Evolutionary conservation across 2,329 filamentous ascomycete species (phyloP).

Genomic region (Bipolaris bicolor): DNA sequence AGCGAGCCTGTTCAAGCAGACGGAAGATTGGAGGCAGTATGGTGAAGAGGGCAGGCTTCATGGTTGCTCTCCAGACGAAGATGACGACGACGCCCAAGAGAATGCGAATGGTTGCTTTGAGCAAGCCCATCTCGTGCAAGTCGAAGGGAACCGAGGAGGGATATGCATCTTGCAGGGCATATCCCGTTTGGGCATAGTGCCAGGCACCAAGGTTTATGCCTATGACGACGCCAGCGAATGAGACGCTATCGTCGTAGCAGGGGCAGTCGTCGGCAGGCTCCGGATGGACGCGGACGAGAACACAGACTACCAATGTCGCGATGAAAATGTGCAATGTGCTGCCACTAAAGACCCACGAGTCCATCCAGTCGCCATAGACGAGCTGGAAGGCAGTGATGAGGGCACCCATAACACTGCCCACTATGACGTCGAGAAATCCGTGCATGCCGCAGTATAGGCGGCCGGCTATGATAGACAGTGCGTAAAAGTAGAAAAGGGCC

Average conservation of each 20-base stretch:
- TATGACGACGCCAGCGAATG: conserved; percentile 88
- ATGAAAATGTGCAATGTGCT: conserved; percentile 67
- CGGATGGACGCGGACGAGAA: conserved; percentile 86
- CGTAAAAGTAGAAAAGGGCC: conserved; percentile 79
- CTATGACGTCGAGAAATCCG: conserved; percentile 87
- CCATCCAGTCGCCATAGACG: conserved; percentile 64
- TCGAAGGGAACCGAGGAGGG: conserved; percentile 69
- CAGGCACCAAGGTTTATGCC: conserved; percentile 83
- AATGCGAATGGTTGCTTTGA: conserved; percentile 69
- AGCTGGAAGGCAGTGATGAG: conserved; percentile 64
- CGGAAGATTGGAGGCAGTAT: conserved; percentile 86
- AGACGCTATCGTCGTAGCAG: conserved; percentile 94
- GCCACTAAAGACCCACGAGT: conserved; percentile 67
- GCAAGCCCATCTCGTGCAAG: conserved; percentile 69
- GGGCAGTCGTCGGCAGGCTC: conserved; percentile 97
- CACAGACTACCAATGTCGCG: conserved; percentile 69
- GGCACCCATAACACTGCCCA: conserved; percentile 79
- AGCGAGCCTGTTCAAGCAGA: conserved; percentile 76
- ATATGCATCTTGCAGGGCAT: conserved; percentile 59
- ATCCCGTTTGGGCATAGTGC: conserved; percentile 71
- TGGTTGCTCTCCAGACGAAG: conserved; percentile 86
- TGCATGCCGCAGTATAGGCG: conserved; percentile 99
- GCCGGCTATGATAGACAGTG: conserved; percentile 85
- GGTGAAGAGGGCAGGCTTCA: conserved; percentile 82
- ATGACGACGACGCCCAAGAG: conserved; percentile 81